phyloP scores from a whole-genome alignment of 1,284 basidiomycete species.

The Cutaneotrichosporon spelunceum region DNA sequence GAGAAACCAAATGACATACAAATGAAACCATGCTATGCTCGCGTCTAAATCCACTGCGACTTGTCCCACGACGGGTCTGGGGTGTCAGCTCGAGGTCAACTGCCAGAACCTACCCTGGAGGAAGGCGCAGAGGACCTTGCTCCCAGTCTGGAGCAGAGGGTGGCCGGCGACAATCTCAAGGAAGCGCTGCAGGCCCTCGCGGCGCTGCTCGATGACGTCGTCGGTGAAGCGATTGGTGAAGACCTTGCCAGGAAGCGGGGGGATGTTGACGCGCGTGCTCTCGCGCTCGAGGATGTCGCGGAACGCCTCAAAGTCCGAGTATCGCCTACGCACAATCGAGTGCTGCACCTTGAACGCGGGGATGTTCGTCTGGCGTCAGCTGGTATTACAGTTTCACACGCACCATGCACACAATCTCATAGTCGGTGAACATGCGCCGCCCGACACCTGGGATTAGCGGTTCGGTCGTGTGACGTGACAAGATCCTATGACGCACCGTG shows the following conservation, averaged over 20 bases:
- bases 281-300: slow-evolving; percentile 96
- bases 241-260: slow-evolving; percentile 89
- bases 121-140: slow-evolving; percentile 95
- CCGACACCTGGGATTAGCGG: slow-evolving; percentile 66
- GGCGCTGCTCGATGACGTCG: slow-evolving; percentile 87
- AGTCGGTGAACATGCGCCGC: slow-evolving; percentile 98
- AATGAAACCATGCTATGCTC: slow-evolving; percentile 17
- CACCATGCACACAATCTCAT: slow-evolving; percentile 96
- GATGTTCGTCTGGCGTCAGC: slow-evolving; percentile 77
- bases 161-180: slow-evolving; percentile 95
- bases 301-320: slow-evolving; percentile 99
- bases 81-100: not conserved
- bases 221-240: slow-evolving; percentile 96
- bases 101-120: slow-evolving; percentile 60
- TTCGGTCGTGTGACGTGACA: not conserved
- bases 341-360: slow-evolving; percentile 97
- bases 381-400: slow-evolving; percentile 28
- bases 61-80: slow-evolving; percentile 50
- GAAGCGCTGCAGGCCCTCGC: slow-evolving; percentile 93
- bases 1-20: slow-evolving; percentile 17
- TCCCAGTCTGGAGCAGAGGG: slow-evolving; percentile 93
- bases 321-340: slow-evolving; percentile 88
- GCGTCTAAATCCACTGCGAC: slow-evolving; percentile 43
- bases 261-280: slow-evolving; percentile 94
- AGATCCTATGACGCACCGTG: slow-evolving; percentile 62